phyloP scores from a whole-genome alignment of 768 basidiomycete genomes.

The Mycena vulgaris region DNA sequence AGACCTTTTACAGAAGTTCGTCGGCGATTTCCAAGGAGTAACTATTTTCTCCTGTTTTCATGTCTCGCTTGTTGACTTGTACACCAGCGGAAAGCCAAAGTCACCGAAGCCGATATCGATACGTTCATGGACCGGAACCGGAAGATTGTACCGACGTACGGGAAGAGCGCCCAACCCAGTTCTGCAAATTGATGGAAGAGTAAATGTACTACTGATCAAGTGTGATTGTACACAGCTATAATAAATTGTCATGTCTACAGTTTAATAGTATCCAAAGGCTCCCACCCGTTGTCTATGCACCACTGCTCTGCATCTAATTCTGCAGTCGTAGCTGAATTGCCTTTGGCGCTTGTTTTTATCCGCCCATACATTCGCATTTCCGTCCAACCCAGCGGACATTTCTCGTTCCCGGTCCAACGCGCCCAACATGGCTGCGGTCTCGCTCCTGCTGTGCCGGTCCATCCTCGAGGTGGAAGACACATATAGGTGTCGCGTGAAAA shows the following conservation, averaged over 20 bases:
- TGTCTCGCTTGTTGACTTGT: slow-evolving; percentile 24
- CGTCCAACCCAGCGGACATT: slow-evolving; percentile 26
- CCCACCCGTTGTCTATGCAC: slow-evolving; percentile 49
- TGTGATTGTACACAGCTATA: no score
- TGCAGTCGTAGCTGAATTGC: slow-evolving; percentile 71
- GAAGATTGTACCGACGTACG: slow-evolving; percentile 75
- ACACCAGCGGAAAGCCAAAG: slow-evolving; percentile 78
- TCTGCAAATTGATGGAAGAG: not conserved
- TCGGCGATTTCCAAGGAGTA: slow-evolving; percentile 88
- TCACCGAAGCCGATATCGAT: slow-evolving; percentile 84
- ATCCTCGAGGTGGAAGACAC: slow-evolving; percentile 70
- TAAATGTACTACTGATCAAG: slow-evolving; percentile 12
- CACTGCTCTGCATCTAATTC: slow-evolving; percentile 66
- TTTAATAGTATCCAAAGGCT: no score
- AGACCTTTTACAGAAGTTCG: slow-evolving; percentile 83
- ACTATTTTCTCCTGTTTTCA: slow-evolving; percentile 9
- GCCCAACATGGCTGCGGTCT: slow-evolving; percentile 65
- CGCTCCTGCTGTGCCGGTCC: slow-evolving; percentile 66
- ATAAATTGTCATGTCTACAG: no score
- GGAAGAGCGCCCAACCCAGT: slow-evolving; percentile 50
- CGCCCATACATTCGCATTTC: slow-evolving; percentile 72
- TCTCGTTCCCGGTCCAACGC: slow-evolving; percentile 37
- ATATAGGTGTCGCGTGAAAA: no score
- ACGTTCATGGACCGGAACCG: slow-evolving; percentile 87
- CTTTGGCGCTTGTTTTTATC: slow-evolving; percentile 63